Evolutionary conservation across 2,329 filamentous ascomycete genomes (phyloP).

Genomic region (Stemphylium vesicarium): DNA sequence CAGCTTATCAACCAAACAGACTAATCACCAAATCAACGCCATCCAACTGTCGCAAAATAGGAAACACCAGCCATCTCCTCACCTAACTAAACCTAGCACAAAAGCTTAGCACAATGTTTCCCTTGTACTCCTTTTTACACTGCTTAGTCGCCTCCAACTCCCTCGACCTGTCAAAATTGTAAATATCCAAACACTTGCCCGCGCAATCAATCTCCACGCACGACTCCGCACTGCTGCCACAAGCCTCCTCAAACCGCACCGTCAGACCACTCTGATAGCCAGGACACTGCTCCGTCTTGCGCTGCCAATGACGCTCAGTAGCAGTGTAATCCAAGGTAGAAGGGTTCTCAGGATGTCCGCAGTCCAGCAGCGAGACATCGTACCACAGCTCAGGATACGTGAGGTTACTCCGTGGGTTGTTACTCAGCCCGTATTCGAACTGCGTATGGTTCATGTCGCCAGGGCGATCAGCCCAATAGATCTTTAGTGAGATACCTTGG

Average conservation of each 20-base stretch:
- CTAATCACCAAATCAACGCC: background rate
- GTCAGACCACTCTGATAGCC: constrained; percentile 22
- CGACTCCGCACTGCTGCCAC: background rate
- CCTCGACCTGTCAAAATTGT: constrained; percentile 22
- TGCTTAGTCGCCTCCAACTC: constrained; percentile 18
- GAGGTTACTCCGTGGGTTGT: background rate
- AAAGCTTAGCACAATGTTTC: constrained; percentile 20
- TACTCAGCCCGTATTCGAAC: constrained; percentile 6
- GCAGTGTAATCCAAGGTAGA: constrained; percentile 10
- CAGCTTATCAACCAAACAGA: background rate
- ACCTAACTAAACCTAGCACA: constrained; percentile 1
- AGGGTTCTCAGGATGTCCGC: background rate
- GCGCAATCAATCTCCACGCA: constrained; percentile 19
- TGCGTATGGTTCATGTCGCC: background rate
- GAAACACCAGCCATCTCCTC: background rate
- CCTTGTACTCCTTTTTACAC: constrained; percentile 21
- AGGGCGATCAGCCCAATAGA: background rate
- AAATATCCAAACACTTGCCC: background rate
- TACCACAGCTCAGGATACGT: constrained; percentile 16
- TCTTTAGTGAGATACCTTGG: too few species aligned
- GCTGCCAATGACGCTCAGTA: constrained; percentile 2
- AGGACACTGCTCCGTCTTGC: constrained; percentile 22
- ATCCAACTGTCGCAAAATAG: background rate
- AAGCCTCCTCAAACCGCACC: constrained; percentile 11
- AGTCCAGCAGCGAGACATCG: constrained; percentile 24